Base-by-base conservation (phyloP, 2,329 filamentous ascomycete species). In the Pseudonectria buxi region DNA sequence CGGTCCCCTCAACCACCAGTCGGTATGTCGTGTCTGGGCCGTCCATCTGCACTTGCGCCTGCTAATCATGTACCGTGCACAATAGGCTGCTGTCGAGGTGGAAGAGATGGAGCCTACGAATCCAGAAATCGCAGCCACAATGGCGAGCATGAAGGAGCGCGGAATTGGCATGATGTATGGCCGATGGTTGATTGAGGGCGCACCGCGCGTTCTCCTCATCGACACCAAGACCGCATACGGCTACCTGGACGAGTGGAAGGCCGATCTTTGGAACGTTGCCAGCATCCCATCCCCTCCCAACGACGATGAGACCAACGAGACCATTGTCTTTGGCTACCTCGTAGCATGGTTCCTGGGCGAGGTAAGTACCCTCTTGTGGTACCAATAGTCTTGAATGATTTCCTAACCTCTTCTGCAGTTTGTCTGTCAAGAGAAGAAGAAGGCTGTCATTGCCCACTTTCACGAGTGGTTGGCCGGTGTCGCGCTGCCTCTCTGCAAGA, bases 381-480 rank as follows among this genome's bases (percentile, higher is more conserved):
- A n/a, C n/a, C n/a, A n/a, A n/a, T n/a, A n/a, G n/a, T n/a, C n/a
- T n/a, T n/a, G n/a, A n/a, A n/a, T n/a, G 24, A 10, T 24, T 29
- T 28, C 14, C 39, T 50, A 41, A 50, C 30, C 29, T 44, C 7
- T 33, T 14, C 51, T 15, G 24, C 36, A 95, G 89, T 96, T 89
- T 61, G 87, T 95, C 44, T 86, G 82, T 55, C 89, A 95, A 60
- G 90, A 96, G 65, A 92, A 86, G 64, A 82, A 81, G 49, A 85
- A 79, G 56, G 92, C 92, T 4, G 87, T 98, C 46, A 92, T 96
- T 62, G 92, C 89, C 37, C 92, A 98, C 63, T 96, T 96, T 70
- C 92, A 98, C 69, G 92, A 98, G 65, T 98, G 92, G 92, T 76
- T 98, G 36, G 83, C 92, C 10, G 92, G 90, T 64, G 92, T 96